A percentile compares a stretch with the other conserved stretches of the same genome.
Evolutionary conservation across 2,329 filamentous ascomycete species (phyloP).

Genomic region (Chaetomium strumarium): DNA sequence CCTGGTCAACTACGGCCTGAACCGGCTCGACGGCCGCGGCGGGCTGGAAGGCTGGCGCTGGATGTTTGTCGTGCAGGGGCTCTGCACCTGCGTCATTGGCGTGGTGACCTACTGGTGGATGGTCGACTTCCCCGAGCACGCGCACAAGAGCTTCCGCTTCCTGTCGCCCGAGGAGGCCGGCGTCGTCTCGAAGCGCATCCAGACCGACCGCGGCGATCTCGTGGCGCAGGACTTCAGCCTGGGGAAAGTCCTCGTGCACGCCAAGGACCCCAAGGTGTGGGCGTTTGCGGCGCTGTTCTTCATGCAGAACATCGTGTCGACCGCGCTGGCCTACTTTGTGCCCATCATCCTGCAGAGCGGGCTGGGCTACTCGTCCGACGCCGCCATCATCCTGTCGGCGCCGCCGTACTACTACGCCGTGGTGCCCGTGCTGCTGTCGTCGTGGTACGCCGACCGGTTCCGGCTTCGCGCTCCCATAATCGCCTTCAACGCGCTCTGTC

Average conservation of each 20-base stretch:
- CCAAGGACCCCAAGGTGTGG: conserved; percentile 56
- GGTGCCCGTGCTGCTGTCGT: conserved; percentile 57
- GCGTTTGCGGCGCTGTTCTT: conserved; percentile 61
- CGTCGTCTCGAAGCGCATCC: conserved; percentile 52
- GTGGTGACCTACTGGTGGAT: conserved; percentile 64
- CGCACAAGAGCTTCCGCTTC: conserved; percentile 51
- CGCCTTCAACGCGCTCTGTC: conserved; percentile 55
- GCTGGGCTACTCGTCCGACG: conserved; percentile 47
- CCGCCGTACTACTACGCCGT: conserved; percentile 64
- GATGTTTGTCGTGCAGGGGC: conserved; percentile 63
- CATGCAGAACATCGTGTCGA: conserved; percentile 61
- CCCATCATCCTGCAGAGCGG: conserved; percentile 52
- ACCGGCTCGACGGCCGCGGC: conserved; percentile 50
- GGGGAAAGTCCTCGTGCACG: conserved; percentile 49
- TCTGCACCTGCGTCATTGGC: conserved; percentile 54
- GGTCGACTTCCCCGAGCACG: conserved; percentile 61
- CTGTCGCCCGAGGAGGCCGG: conserved; percentile 49
- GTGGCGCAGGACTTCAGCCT: conserved; percentile 50
- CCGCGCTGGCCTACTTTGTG: conserved; percentile 59
- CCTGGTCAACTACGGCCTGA: conserved; percentile 65
- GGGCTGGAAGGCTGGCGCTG: conserved; percentile 60
- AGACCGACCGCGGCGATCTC: conserved; percentile 56
- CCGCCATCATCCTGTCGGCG: conserved; percentile 56
- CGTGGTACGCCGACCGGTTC: conserved; percentile 55
- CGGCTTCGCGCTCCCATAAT: conserved; percentile 58